Base-by-base conservation (phyloP, 495 filamentous ascomycete genomes). In the Talaromyces liani region DNA sequence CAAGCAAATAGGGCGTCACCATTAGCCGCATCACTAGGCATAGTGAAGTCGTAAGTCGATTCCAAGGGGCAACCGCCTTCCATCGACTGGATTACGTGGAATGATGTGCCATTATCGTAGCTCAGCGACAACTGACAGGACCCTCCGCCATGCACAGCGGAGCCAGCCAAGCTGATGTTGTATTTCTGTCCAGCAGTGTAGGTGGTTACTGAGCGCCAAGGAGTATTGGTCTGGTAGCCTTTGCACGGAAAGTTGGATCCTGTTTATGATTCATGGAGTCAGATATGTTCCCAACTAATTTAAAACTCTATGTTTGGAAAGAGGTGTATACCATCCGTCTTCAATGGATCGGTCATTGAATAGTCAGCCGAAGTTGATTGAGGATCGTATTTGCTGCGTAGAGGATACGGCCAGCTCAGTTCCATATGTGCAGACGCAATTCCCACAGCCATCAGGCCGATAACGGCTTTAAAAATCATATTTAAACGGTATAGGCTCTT, bases 201-300 rank as follows among this genome's bases (percentile, higher is more conserved):
- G 24, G 41, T 49, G 7, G 62, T 31, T 3, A 61, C 64, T 41
- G 63, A 25, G 58, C 62, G 63, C 65, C 63, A 64, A 61, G 62
- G 36, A 65, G 69, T 64, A 67, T 69, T 25, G 27, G 62, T 49
- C 18, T 66, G 81, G 68, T 88, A 85, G 31, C 65, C 66, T 70
- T 91, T 87, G 81, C 91, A 93, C 0, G 91, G 90, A 68, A 81
- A 94, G 72, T 92, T 79, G 36, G 62, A 69, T 4, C 86, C 85
- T 66, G 61, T 6, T 16, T 7, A 8, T 49, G 16, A 47, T 53
- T 58, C n/a, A 10, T 25, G 31, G 18, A 10, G 14, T 59, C 8
- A 31, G n/a, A 27, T 31, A 33, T 27, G 6, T 57, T 16, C 5
- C 25, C n/a, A 45, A 45, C n/a, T 18, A n/a, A 2, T 45, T 10